Conservation (phyloP, 176 grass and related monocot genomes). For the Cenchrus purpureus region DNA sequence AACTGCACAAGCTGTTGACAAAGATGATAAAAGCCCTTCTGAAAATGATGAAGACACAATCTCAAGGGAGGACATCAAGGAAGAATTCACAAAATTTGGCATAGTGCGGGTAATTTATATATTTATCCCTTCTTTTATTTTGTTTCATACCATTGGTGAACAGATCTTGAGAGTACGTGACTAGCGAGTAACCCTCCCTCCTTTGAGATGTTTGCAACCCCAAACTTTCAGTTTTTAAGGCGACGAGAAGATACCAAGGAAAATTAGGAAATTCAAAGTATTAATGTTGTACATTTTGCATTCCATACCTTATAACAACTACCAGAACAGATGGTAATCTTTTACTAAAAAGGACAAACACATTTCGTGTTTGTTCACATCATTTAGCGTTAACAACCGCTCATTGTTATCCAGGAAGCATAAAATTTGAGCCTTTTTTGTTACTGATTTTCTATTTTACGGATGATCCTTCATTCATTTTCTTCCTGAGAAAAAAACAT, state of each 20-base stretch:
- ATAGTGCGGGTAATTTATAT: slow-evolving; percentile 73
- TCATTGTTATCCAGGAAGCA: background rate
- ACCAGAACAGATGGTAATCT: background rate
- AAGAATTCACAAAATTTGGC: slow-evolving; percentile 83
- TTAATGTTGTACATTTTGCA: background rate
- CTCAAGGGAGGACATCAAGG: slow-evolving; percentile 77
- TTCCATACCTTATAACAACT: background rate
- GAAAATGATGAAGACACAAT: slow-evolving; percentile 46
- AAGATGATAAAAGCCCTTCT: slow-evolving; percentile 34
- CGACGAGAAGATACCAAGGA: background rate
- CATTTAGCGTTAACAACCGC: background rate
- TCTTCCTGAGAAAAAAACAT: background rate
- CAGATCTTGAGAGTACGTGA: background rate
- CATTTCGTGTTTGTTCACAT: background rate
- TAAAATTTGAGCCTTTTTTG: background rate
- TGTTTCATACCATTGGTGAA: background rate
- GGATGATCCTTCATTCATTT: background rate
- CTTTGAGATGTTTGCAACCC: background rate
- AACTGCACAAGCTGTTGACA: slow-evolving; percentile 28
- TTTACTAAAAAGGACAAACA: background rate
- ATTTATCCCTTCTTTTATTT: background rate
- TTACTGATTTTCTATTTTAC: background rate
- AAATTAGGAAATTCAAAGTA: slow-evolving; percentile 11
- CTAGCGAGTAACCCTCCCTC: slow-evolving; percentile 6
- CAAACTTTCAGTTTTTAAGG: slow-evolving; percentile 5